Evolutionary conservation across 768 basidiomycete genomes (phyloP).

Genomic region (Boletus pseudopeckii): DNA sequence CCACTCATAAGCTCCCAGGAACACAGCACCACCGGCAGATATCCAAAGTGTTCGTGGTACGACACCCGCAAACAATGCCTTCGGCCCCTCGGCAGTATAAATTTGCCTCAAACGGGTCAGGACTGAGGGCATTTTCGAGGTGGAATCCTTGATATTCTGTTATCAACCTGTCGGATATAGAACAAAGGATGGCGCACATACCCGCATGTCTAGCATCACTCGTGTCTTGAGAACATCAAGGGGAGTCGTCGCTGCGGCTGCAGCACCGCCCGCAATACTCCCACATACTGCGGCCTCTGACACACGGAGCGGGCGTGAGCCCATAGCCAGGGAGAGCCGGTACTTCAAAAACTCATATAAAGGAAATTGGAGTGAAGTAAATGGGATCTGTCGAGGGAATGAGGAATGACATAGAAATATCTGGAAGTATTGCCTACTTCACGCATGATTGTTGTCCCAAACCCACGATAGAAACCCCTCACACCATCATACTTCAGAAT

Average conservation of each 20-base stretch:
- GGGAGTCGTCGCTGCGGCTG: conserved; percentile 89
- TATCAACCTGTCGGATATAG: background rate
- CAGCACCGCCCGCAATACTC: conserved; percentile 84
- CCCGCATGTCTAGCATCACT: conserved; percentile 90
- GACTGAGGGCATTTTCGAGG: conserved; percentile 53
- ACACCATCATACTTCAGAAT: conserved; percentile 62
- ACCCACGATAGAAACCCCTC: conserved; percentile 84
- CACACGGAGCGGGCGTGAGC: conserved; percentile 56
- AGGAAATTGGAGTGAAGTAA: conserved; percentile 94
- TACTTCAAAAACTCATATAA: conserved; percentile 86
- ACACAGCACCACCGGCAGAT: conserved; percentile 93
- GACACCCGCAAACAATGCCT: conserved; percentile 80
- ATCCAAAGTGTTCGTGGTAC: conserved; percentile 96
- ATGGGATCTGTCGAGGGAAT: conserved; percentile 69
- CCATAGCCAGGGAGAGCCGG: conserved; percentile 51
- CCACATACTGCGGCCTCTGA: conserved; percentile 87
- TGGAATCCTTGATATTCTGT: conserved; percentile 41
- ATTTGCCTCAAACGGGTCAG: conserved; percentile 59
- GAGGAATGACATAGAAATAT: background rate
- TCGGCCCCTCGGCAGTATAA: conserved; percentile 63
- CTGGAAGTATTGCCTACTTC: conserved; percentile 40
- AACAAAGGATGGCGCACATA: conserved; percentile 33
- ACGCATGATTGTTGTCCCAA: conserved; percentile 71
- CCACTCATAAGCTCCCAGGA: conserved; percentile 96
- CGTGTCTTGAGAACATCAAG: conserved; percentile 96